phyloP scores from a whole-genome alignment of 169 alveolate genomes.

The Plasmodium knowlesi region DNA sequence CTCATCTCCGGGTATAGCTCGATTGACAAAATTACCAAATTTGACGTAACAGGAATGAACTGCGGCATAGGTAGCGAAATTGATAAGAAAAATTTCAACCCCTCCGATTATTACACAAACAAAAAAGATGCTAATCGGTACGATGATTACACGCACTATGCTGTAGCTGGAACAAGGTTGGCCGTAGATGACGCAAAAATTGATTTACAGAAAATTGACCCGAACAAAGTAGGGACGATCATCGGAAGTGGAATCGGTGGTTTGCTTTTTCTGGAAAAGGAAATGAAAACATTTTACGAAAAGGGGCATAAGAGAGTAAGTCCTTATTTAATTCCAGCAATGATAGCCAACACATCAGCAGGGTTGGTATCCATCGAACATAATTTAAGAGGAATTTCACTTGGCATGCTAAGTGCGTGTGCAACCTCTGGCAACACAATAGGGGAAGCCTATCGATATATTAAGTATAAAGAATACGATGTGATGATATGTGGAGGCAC shows the following conservation, averaged over 20 bases:
- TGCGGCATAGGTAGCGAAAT: slow-evolving; percentile 82
- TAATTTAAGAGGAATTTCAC: slow-evolving; percentile 79
- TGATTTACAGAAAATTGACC: slow-evolving; percentile 51
- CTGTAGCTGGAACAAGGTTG: slow-evolving; percentile 82
- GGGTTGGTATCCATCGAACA: slow-evolving; percentile 82
- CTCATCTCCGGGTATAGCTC: slow-evolving; percentile 77
- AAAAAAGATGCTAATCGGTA: slow-evolving; percentile 80
- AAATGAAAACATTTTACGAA: slow-evolving; percentile 70
- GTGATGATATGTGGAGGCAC: slow-evolving; percentile 89
- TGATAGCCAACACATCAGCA: slow-evolving; percentile 85
- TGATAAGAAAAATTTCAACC: slow-evolving; percentile 62
- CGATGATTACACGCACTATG: slow-evolving; percentile 82
- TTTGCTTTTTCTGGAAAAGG: slow-evolving; percentile 75
- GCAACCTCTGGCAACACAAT: slow-evolving; percentile 89
- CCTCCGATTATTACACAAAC: slow-evolving; percentile 76
- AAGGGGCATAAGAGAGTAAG: slow-evolving; percentile 78
- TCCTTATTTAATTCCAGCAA: slow-evolving; percentile 83
- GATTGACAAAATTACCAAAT: slow-evolving; percentile 76
- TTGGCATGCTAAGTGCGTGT: slow-evolving; percentile 86
- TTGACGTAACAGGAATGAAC: slow-evolving; percentile 82
- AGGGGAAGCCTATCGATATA: slow-evolving; percentile 85
- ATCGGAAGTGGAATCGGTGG: slow-evolving; percentile 86
- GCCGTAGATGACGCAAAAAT: slow-evolving; percentile 82
- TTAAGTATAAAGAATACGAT: slow-evolving; percentile 86
- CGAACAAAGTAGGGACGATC: slow-evolving; percentile 78